Conservation (phyloP, 441 rosid species). For the Oxalis stricta region DNA sequence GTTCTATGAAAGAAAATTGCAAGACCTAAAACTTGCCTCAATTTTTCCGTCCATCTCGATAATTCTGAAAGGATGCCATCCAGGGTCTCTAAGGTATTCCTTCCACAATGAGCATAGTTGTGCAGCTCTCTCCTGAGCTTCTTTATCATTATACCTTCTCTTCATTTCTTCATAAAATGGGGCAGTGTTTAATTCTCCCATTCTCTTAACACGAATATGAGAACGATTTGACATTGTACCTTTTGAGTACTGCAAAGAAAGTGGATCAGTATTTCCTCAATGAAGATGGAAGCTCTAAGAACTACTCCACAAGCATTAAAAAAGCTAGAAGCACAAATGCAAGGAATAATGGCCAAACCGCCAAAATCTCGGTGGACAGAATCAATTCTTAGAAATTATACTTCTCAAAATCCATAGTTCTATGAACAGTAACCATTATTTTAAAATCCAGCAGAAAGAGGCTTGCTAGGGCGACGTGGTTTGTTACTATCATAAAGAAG, state of each 20-base stretch:
- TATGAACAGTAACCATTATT: too few relatives aligned
- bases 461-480: too few relatives aligned
- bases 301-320: neutral
- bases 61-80: conserved; percentile 86
- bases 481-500: neutral
- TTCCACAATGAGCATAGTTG: conserved; percentile 83
- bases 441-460: too few relatives aligned
- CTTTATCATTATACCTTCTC: conserved; percentile 47
- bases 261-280: conserved; percentile 3
- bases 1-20: too few relatives aligned
- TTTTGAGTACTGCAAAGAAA: conserved; percentile 31
- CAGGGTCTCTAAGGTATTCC: conserved; percentile 85
- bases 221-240: conserved; percentile 23
- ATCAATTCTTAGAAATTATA: neutral
- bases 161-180: conserved; percentile 76
- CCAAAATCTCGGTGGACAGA: too few relatives aligned
- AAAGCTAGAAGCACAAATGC: neutral
- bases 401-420: too few relatives aligned
- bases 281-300: conserved; percentile 2
- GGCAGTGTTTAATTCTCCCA: conserved; percentile 80
- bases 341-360: neutral
- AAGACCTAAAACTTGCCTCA: conserved; percentile 20
- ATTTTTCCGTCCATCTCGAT: conserved; percentile 28
- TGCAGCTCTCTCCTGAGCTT: conserved; percentile 63
- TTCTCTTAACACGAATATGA: conserved; percentile 68